Conservation (phyloP, 164 flowering plant genomes). For the Amborella trichopoda region DNA sequence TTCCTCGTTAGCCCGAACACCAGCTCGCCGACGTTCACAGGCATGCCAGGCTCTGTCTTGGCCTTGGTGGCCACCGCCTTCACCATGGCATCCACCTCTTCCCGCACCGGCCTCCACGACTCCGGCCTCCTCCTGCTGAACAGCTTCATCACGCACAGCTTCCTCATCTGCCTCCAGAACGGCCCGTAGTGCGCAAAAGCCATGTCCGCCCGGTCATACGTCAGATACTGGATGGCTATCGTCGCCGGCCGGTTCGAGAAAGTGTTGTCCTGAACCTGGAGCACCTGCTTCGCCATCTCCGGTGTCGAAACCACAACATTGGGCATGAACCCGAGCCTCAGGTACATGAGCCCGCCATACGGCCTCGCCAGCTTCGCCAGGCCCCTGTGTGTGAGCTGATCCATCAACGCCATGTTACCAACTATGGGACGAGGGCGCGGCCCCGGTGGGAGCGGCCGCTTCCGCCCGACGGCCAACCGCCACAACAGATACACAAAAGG, state of each 20-base stretch:
- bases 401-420: slow-evolving; percentile 75
- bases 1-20: slow-evolving; percentile 49
- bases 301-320: slow-evolving; percentile 51
- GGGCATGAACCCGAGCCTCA: slow-evolving; percentile 48
- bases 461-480: no score
- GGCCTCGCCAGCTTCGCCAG: slow-evolving; percentile 43
- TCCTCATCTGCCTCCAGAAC: slow-evolving; percentile 89
- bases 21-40: slow-evolving; percentile 48
- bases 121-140: slow-evolving; percentile 74
- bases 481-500: no score
- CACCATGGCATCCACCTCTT: slow-evolving; percentile 43
- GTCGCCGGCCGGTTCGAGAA: slow-evolving; percentile 74
- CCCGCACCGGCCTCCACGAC: slow-evolving; percentile 74
- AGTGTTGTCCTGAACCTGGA: slow-evolving; percentile 59
- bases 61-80: slow-evolving; percentile 11
- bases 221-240: slow-evolving; percentile 52
- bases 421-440: slow-evolving; percentile 56
- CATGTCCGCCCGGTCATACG: slow-evolving; percentile 79
- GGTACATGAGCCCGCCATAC: slow-evolving; percentile 64
- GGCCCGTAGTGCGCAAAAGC: slow-evolving; percentile 88
- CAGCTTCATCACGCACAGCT: slow-evolving; percentile 70
- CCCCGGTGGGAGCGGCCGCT: slow-evolving; percentile 57
- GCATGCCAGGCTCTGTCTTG: slow-evolving; percentile 13
- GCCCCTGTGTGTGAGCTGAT: slow-evolving; percentile 76
- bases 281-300: slow-evolving; percentile 56